Evolutionary conservation across 2,329 filamentous ascomycete genomes (phyloP), one percentile per base, ranked within the genome.

Genomic region (Trichoderma aggressivum): DNA sequence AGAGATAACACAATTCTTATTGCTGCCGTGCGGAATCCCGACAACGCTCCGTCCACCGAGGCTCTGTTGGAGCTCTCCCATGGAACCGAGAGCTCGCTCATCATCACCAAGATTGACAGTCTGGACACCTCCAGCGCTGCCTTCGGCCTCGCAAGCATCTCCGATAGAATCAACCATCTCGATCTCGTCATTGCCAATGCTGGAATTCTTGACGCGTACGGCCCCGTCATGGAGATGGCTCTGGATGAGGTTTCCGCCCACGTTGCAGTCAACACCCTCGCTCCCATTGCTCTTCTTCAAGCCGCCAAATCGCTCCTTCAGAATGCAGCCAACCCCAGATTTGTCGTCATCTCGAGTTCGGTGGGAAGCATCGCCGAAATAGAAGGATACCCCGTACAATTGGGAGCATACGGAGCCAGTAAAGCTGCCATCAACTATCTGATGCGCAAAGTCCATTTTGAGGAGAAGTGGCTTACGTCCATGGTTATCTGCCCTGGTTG

Each of bases 171-270:
- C 16, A 11, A 30, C 4, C 55, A 58, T 12, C 32, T 68, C 36
- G 65, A 68, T 47, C 11, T 68, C 24, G 55, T 68, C 36, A 68
- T 68, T 59, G 65, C 65, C 24, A 68, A 68, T 36, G 65, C 65
- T 11, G 65, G 65, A 12, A 58, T 68, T 7, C 32, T 28, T 3
- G 24, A 21, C 14, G 16, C 43, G 14, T 30, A 30, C 1, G 53
- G 53, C 55, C 24, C 55, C n/a, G 21, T 68, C 34, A 30, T 34
- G 8, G 65, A 68, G 12, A 60, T 56, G 14, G 12, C 53, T 32
- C 32, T 60, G 7, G 55, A 68, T n/a, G 24, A 68, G 4, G 24
- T 68, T n/a, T 32, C 24, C 3, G 24, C 28, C 26, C 53, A 59
- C 28, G 6, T 68, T 58, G 65, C 53, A 21, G 36, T 68, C 7